A percentile compares a stretch with the other conserved stretches of the same genome.
Evolutionary conservation across 495 filamentous ascomycete genomes (phyloP).

Genomic region (Cercophora sp.): DNA sequence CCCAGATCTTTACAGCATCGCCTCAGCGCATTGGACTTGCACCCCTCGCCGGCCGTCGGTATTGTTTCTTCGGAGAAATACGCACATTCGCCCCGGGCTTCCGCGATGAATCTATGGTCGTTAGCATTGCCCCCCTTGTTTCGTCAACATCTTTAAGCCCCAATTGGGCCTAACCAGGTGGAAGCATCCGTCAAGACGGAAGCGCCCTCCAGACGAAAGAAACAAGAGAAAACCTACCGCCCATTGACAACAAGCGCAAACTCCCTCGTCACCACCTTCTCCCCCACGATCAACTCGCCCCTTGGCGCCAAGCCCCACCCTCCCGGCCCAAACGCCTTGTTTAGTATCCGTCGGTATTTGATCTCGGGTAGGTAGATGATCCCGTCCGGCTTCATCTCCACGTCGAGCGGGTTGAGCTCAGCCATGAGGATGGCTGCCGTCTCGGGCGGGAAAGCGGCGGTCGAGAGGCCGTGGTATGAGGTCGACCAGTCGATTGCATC

Average conservation of each 20-base stretch:
- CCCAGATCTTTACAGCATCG: conserved; percentile 97
- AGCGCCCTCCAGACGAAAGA: conserved; percentile 3
- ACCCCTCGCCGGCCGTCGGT: conserved; percentile 94
- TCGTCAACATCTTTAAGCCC: too few relatives aligned
- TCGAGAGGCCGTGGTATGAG: conserved; percentile 84
- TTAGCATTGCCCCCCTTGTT: not conserved
- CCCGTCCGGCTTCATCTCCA: conserved; percentile 95
- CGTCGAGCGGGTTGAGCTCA: conserved; percentile 64
- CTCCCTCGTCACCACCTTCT: conserved; percentile 85
- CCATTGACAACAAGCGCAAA: conserved; percentile 90
- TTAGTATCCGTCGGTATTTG: conserved; percentile 92
- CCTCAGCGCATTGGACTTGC: conserved; percentile 94
- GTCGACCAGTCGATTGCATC: conserved; percentile 80
- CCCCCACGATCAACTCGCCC: conserved; percentile 85
- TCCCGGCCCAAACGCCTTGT: conserved; percentile 87
- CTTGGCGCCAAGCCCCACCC: conserved; percentile 92
- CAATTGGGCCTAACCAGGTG: too few relatives aligned
- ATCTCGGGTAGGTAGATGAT: conserved; percentile 97
- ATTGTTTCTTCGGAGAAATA: conserved; percentile 92
- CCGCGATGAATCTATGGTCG: conserved; percentile 70
- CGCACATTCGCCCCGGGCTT: conserved; percentile 90
- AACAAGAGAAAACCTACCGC: conserved; percentile 54
- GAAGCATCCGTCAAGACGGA: too few relatives aligned
- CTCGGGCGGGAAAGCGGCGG: conserved; percentile 72
- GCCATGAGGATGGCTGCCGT: conserved; percentile 65